Conservation (phyloP, 768 basidiomycete genomes). For the Myochromella boudieri region DNA sequence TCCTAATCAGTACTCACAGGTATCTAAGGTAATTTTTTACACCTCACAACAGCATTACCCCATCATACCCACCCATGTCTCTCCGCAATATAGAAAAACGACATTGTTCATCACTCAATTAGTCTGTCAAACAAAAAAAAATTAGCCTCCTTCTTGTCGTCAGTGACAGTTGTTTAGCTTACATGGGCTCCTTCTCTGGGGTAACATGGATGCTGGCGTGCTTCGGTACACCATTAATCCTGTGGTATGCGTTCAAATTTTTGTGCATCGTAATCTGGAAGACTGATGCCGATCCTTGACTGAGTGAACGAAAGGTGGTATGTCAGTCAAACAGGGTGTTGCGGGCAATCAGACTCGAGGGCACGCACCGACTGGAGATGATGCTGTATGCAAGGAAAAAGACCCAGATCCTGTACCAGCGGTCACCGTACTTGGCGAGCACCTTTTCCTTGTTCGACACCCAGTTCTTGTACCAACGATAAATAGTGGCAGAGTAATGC, state of each 20-base stretch:
- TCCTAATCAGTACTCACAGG: no score
- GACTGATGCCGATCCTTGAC: slow-evolving; percentile 87
- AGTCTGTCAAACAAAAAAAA: no score
- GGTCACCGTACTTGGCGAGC: slow-evolving; percentile 84
- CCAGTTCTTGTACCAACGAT: slow-evolving; percentile 98
- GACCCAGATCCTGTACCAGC: slow-evolving; percentile 94
- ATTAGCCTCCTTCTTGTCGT: no score
- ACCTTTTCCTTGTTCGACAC: slow-evolving; percentile 89
- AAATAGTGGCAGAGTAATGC: slow-evolving; percentile 91
- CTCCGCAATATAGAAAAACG: no score
- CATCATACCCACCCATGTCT: no score
- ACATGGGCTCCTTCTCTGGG: slow-evolving; percentile 52
- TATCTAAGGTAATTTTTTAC: no score
- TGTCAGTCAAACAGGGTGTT: background rate
- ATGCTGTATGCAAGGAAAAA: slow-evolving; percentile 94
- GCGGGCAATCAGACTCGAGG: no score
- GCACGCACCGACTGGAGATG: slow-evolving; percentile 74
- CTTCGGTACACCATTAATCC: slow-evolving; percentile 79
- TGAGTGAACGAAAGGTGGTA: slow-evolving; percentile 18
- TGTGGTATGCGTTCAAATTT: slow-evolving; percentile 94
- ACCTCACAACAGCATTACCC: no score
- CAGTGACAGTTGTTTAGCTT: no score
- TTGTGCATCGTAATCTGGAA: slow-evolving; percentile 99
- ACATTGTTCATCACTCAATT: no score
- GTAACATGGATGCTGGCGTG: slow-evolving; percentile 80